Conservation (phyloP, 192 early-diverging fungal genomes). For the Podila minutissima region DNA sequence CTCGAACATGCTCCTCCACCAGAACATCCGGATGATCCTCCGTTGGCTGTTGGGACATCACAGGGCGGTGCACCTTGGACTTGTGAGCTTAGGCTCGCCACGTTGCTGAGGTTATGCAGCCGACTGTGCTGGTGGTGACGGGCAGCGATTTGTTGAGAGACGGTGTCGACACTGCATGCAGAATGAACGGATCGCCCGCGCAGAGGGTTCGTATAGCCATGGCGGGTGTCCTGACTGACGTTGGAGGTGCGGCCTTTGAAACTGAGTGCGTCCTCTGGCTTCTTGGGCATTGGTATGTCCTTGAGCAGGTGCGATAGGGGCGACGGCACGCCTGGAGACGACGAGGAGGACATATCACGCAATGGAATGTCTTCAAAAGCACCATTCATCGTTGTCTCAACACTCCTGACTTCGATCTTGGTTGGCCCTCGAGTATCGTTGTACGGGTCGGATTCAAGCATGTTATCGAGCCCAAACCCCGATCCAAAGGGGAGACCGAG, state of each 20-base stretch:
- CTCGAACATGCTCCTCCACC: constrained; percentile 1
- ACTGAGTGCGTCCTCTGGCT: constrained; percentile 13
- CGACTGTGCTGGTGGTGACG: constrained; percentile 36
- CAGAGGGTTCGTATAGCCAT: not conserved
- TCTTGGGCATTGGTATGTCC: not conserved
- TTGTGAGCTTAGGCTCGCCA: constrained; percentile 26
- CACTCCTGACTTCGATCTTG: constrained; percentile 2
- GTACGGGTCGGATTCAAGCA: not conserved
- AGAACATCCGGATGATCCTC: not conserved
- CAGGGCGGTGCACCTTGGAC: not conserved
- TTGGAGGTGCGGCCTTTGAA: constrained; percentile 15
- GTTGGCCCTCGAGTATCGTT: not conserved
- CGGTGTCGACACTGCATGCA: constrained; percentile 31
- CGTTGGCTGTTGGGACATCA: not conserved
- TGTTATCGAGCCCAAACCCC: constrained; percentile 13
- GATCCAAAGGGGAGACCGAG: constrained; percentile 4
- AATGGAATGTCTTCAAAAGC: constrained; percentile 20
- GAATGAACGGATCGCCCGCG: constrained; percentile 35
- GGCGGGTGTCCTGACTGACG: constrained; percentile 15
- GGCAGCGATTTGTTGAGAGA: constrained; percentile 33
- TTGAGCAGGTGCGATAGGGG: not conserved
- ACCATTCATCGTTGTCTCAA: not conserved
- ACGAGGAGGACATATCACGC: constrained; percentile 7
- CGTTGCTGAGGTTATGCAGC: constrained; percentile 14
- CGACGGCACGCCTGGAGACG: not conserved